A percentile compares a stretch with the other conserved stretches of the same genome.
These are phyloP conservation scores for Saccharomyces uvarum DNA, from an alignment of 1,139 yeast genomes.

Conservation along the genomic window DNA sequence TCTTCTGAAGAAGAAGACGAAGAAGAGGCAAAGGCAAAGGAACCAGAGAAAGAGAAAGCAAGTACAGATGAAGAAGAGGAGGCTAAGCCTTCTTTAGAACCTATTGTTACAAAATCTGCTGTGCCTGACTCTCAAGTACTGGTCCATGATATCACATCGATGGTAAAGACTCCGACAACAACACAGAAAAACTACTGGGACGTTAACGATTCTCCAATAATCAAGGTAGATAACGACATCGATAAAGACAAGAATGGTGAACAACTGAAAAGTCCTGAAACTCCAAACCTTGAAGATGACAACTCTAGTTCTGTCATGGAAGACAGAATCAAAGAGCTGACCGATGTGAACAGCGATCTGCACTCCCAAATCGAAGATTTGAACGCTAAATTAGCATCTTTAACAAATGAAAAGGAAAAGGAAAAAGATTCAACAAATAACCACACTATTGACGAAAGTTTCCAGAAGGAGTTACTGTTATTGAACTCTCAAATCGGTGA, in stretches of 20 bases:
- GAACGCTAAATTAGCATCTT: neutral
- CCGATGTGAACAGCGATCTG: neutral
- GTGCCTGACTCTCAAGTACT: neutral
- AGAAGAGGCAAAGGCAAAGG: constrained; percentile 1
- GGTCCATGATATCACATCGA: constrained; percentile 1
- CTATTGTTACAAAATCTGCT: neutral
- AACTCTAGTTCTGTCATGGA: neutral
- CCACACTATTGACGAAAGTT: constrained; percentile 3
- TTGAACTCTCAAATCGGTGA: constrained; percentile 23
- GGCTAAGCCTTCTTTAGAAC: neutral
- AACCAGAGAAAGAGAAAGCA: neutral
- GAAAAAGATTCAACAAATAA: constrained; percentile 35
- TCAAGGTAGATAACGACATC: neutral
- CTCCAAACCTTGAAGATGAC: neutral
- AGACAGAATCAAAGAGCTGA: neutral
- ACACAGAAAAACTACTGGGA: neutral
- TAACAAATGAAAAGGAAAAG: constrained; percentile 24
- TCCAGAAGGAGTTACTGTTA: constrained; percentile 12
- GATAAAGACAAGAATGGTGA: neutral
- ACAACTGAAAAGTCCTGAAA: neutral
- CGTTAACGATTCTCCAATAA: neutral
- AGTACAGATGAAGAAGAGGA: neutral
- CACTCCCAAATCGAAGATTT: neutral
- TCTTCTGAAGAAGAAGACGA: constrained; percentile 69
- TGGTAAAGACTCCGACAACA: neutral